Base-by-base conservation (phyloP, 2,329 filamentous ascomycete species). In the Byssochlamys sp. region DNA sequence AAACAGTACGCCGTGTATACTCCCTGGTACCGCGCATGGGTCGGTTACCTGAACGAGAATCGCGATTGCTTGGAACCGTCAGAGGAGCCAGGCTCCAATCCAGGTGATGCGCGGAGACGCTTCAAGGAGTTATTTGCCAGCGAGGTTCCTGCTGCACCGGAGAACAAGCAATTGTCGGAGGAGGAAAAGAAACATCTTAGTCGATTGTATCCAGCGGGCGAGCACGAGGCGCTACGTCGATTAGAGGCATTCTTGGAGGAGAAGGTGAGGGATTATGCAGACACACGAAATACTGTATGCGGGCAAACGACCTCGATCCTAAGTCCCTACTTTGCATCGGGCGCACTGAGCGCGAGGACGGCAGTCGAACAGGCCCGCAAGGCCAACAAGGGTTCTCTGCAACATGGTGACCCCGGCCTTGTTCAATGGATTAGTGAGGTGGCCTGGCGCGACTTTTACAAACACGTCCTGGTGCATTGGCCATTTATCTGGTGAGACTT, bases 381-480 rank as follows among this genome's bases (percentile, higher is more conserved):
- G 56, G 73, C 76, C 29, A 89, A 89, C 65, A 83, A 76, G 27
- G 69, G 78, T 29, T 78, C 84, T 58, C 78, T 95, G 1, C 83
- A 90, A 59, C 82, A 77, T 1, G 87, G 87, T 0, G 80, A 81
- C 24, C 73, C 82, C 14, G 89, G 88, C 0, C 86, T 89, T 57
- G 77, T 81, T 54, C 78, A 79, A 0, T 95, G 89, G 89, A 90
- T 94, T 61, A 85, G 85, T 55, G 90, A 95, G 71, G 80, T 95
- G 2, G 90, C 89, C 0, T 94, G 90, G 90, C 79, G 90, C 12
- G 90, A 95, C 66, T 95, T 95, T 67, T 95, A 95, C 75, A 90
- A 86, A 66, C 89, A 94, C 69, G 88, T 96, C 2, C 75, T 96
- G 4, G 88, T 86, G 0, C 77, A 91, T 59, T 95, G 90, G 89